Evolutionary conservation across 108 stramenopile species (phyloP).

Genomic region (Pseudonitzschia delicatissima): DNA sequence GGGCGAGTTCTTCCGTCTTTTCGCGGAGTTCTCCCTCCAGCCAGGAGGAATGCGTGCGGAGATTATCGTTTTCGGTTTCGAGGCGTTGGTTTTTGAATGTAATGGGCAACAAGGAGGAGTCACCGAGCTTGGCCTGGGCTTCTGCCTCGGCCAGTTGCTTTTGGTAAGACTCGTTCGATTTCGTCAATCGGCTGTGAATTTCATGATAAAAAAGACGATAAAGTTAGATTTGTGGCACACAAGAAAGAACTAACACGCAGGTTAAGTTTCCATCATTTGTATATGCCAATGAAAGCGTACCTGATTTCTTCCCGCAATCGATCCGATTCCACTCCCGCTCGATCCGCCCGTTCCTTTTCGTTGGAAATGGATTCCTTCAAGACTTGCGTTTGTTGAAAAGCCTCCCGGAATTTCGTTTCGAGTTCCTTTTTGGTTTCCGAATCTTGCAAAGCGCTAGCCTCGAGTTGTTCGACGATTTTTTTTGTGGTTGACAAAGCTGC

Average conservation of each 20-base stretch:
- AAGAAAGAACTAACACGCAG: not conserved
- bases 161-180: slow-evolving; percentile 46
- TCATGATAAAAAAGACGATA: not conserved
- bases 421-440: slow-evolving; percentile 2
- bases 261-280: not conserved
- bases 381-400: not conserved
- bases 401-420: not conserved
- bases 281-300: slow-evolving; percentile 38
- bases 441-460: not conserved
- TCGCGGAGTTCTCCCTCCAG: slow-evolving; percentile 56
- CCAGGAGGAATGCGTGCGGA: slow-evolving; percentile 65
- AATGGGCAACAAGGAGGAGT: slow-evolving; percentile 64
- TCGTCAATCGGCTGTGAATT: slow-evolving; percentile 48
- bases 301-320: slow-evolving; percentile 66
- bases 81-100: slow-evolving; percentile 63
- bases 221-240: not conserved
- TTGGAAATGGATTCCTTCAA: slow-evolving; percentile 9
- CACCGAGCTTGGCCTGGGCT: slow-evolving; percentile 44
- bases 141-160: slow-evolving; percentile 46
- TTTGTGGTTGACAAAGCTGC: not conserved
- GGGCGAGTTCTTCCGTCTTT: slow-evolving; percentile 31
- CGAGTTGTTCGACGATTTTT: not conserved
- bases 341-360: slow-evolving; percentile 38
- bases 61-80: slow-evolving; percentile 60
- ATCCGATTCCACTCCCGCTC: slow-evolving; percentile 59